Base-by-base conservation (phyloP, 805 yeast species). In the Torulaspora gathmanii region DNA sequence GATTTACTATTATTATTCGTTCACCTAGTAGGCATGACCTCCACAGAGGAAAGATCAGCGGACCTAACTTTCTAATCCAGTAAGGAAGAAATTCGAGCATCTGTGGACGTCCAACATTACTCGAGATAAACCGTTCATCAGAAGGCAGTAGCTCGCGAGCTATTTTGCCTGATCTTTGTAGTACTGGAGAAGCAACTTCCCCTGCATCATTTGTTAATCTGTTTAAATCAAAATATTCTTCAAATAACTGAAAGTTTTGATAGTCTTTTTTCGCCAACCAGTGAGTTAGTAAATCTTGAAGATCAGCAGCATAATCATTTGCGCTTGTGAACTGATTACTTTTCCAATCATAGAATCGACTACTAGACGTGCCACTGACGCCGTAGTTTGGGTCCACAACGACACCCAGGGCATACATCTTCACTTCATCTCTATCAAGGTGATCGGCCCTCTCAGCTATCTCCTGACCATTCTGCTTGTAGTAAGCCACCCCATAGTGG, bases 361-460 rank as follows among this genome's bases (percentile, higher is more conserved):
- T 28, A 27, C 23, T 40, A 17, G 49, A 23, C 5, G 40, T 40
- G 17, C 45, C 49, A 15, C 36, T 31, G 23, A 33, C 34, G 22
- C 45, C 40, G 36, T 42, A 45, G 23, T 41, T 55, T 8, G 75
- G 76, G 46, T 79, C 80, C 13, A 78, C 68, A 16, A 83, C 62
- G 1, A 83, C 63, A 0, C 89, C 90, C 8, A 84, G 58, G 1
- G 89, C 78, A 55, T 72, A 83, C 80, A 84, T 77, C 51, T 71
- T 72, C 22, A 82, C 78, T 28, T 73, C 60, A 7, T 58, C 61
- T 46, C 81, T 61, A 46, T 74, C 73, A 5, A 64, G 44, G 3
- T 50, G 63, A 17, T 38, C 47, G 30, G 40, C 37, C 28, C 28
- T 52, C 20, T 50, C 52, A 17, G 55, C 49, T 13, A 67, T 49